Evolutionary conservation across 2,329 filamentous ascomycete genomes (phyloP), one percentile per base, ranked within the genome.

Genomic region (Exophiala mesophila): DNA sequence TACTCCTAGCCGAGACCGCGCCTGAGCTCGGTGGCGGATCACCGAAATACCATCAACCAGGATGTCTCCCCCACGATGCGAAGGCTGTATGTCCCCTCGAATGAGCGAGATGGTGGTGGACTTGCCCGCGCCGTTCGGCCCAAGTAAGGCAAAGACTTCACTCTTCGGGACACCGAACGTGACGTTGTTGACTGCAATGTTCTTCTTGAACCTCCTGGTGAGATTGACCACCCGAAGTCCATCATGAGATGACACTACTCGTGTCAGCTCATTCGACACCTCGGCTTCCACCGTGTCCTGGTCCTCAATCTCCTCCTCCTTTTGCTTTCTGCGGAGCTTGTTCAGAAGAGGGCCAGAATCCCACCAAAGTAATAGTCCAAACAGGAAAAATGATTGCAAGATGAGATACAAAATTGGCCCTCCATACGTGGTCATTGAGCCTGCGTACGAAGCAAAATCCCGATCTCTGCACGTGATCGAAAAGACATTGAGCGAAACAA

Each of bases 101-200:
- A 97, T 88, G 31, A 95, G 71, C 1, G 83, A 87, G 55, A 96
- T 94, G 0, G 85, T 94, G 0, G 88, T 94, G 0, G 83, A 88
- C 57, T 96, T 96, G 44, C 89, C 89, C 1, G 89, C 90, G 17
- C 89, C 88, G 58, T 95, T 95, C 12, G 89, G 88, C 0, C 89
- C 89, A 1, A 97, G 75, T 0, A 96, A 73, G 0, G 88, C 88
- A 64, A 94, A 95, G 1, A 94, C 85, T 60, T 95, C 84, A 36
- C 85, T 83, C 36, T 78, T 79, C 12, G 77, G 76, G 21, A 96
- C 83, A 13, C 83, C 83, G 56, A 96, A 95, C 0, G 83, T 86
- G 30, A 94, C 78, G 55, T 95, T 85, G 55, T 94, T 82, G n/a
- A 96, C 88, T 3, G 87, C 89, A 1, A 81, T 79, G 53, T 83